A percentile compares a stretch with the other conserved stretches of the same genome.
phyloP scores from a whole-genome alignment of 441 rosid genomes.

The Cnidoscolus chayamansa region DNA sequence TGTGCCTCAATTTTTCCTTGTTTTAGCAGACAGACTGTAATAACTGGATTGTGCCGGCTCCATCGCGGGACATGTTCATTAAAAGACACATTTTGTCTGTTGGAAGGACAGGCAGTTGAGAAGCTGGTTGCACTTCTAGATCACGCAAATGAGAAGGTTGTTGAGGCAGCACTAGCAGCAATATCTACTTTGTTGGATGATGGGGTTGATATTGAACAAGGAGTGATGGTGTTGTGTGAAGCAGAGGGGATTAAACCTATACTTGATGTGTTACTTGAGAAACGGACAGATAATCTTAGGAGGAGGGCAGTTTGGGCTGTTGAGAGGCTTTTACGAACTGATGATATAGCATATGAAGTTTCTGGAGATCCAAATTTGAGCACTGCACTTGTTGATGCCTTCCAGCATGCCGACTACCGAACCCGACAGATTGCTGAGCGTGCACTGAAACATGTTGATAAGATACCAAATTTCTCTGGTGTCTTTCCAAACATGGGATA shows the following conservation, averaged over 20 bases:
- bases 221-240: conserved; percentile 55
- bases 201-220: conserved; percentile 73
- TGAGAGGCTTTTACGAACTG: conserved; percentile 81
- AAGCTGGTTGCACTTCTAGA: conserved; percentile 81
- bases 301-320: conserved; percentile 83
- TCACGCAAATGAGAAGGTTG: conserved; percentile 78
- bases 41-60: conserved; percentile 71
- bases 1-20: conserved; percentile 72
- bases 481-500: conserved; percentile 60
- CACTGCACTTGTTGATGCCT: conserved; percentile 93
- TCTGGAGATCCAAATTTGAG: conserved; percentile 67
- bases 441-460: conserved; percentile 84
- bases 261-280: conserved; percentile 57
- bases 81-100: conserved; percentile 72
- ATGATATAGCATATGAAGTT: conserved; percentile 70
- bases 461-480: conserved; percentile 90
- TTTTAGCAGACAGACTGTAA: conserved; percentile 56
- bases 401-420: conserved; percentile 79
- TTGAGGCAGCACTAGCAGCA: conserved; percentile 89
- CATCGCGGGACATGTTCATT: conserved; percentile 81
- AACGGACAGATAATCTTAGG: conserved; percentile 62
- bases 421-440: conserved; percentile 90
- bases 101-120: conserved; percentile 82
- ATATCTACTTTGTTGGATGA: conserved; percentile 74
- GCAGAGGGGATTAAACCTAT: conserved; percentile 66